Evolutionary conservation across 140 eudicot genomes (phyloP).

Genomic region (Bidens hawaiensis): DNA sequence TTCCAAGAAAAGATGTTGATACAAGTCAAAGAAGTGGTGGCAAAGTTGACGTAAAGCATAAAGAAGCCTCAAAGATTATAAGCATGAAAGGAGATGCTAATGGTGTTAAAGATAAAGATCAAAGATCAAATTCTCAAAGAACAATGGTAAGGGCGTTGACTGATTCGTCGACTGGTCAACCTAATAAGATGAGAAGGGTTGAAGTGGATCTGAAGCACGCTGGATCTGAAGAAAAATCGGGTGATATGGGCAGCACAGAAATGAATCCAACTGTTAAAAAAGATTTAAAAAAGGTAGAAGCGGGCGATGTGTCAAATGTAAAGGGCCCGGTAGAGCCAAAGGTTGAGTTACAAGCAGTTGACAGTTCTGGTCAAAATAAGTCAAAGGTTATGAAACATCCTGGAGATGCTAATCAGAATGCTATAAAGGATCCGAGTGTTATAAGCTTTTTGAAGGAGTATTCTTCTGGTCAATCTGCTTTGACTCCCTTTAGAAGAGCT

Average conservation of each 20-base stretch:
- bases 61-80: slow-evolving; percentile 22
- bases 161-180: slow-evolving; percentile 31
- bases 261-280: slow-evolving; percentile 9
- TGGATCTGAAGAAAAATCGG: slow-evolving; percentile 15
- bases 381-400: slow-evolving; percentile 34
- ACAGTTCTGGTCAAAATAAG: slow-evolving; percentile 27
- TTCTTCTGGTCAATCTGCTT: slow-evolving; percentile 1
- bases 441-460: slow-evolving; percentile 6
- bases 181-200: slow-evolving; percentile 26
- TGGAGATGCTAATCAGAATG: slow-evolving; percentile 18
- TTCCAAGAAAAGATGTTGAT: slow-evolving; percentile 33
- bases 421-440: neutral
- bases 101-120: slow-evolving; percentile 17
- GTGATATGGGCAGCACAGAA: slow-evolving; percentile 7
- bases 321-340: slow-evolving; percentile 24
- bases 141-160: slow-evolving; percentile 20
- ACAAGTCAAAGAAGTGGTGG: slow-evolving; percentile 21
- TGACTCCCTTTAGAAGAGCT: slow-evolving; percentile 3
- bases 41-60: slow-evolving; percentile 19
- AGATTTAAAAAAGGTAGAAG: slow-evolving; percentile 11
- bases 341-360: slow-evolving; percentile 20
- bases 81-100: slow-evolving; percentile 16
- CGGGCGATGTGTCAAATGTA: slow-evolving; percentile 1
- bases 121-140: slow-evolving; percentile 26
- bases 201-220: slow-evolving; percentile 23